These are phyloP conservation scores for Xylona heveae DNA, from an alignment of 495 filamentous ascomycete species.

Conservation along the genomic window DNA sequence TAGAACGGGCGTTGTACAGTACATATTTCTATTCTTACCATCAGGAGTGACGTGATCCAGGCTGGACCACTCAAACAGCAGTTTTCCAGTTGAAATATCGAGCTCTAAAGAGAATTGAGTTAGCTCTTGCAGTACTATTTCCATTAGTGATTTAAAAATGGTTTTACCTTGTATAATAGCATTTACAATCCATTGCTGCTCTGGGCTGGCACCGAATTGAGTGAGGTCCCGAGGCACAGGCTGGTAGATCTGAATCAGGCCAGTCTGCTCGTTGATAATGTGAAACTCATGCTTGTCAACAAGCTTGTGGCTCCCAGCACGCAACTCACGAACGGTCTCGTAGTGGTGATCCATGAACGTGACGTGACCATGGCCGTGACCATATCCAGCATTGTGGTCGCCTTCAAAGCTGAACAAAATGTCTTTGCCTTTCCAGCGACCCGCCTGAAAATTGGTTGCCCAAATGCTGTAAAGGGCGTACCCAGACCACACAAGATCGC, in stretches of 20 bases:
- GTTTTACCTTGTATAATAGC: slow-evolving; percentile 22
- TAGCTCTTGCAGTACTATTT: too few species aligned
- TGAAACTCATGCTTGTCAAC: slow-evolving; percentile 33
- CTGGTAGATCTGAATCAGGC: slow-evolving; percentile 20
- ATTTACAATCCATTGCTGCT: slow-evolving; percentile 24
- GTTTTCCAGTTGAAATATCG: slow-evolving; percentile 15
- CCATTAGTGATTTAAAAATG: too few species aligned
- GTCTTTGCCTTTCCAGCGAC: slow-evolving; percentile 27
- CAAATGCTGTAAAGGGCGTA: slow-evolving; percentile 32
- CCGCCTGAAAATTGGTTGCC: slow-evolving; percentile 24
- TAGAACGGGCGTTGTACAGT: not conserved
- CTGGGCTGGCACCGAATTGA: slow-evolving; percentile 15
- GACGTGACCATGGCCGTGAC: slow-evolving; percentile 29
- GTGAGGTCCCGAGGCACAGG: slow-evolving; percentile 17
- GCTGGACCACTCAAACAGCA: slow-evolving; percentile 20
- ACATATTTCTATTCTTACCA: slow-evolving; percentile 12
- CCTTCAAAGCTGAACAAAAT: slow-evolving; percentile 32
- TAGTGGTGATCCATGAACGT: slow-evolving; percentile 30
- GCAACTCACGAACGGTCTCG: slow-evolving; percentile 29
- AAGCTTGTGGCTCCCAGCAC: slow-evolving; percentile 28
- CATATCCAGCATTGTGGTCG: slow-evolving; percentile 29
- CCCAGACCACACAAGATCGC: slow-evolving; percentile 33
- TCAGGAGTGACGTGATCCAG: slow-evolving; percentile 19
- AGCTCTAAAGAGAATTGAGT: slow-evolving; percentile 12
- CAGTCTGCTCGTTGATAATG: slow-evolving; percentile 20